Conservation (phyloP, 2,329 filamentous ascomycete species). For the Colletotrichum gigasporum region DNA sequence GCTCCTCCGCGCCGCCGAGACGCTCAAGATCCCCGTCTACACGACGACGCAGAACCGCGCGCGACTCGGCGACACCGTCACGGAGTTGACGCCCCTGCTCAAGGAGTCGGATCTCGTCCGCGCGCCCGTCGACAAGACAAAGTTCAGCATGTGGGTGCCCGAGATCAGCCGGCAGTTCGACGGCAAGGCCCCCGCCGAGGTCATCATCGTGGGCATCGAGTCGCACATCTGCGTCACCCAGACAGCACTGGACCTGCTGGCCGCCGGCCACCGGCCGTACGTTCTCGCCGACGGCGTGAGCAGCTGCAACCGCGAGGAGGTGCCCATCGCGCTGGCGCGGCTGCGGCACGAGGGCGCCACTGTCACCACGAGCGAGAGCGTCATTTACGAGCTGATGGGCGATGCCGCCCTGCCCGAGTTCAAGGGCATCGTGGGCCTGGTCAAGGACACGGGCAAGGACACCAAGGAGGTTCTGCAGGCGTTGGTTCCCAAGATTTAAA, state of each 20-base stretch:
- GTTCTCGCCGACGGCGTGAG: slow-evolving; percentile 90
- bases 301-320: slow-evolving; percentile 85
- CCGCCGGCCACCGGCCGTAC: slow-evolving; percentile 82
- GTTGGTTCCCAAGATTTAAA: slow-evolving; percentile 70
- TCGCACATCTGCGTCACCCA: slow-evolving; percentile 95
- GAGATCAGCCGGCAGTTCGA: slow-evolving; percentile 60
- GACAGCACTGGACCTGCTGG: slow-evolving; percentile 84
- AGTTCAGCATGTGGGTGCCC: slow-evolving; percentile 88
- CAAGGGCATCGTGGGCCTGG: slow-evolving; percentile 75
- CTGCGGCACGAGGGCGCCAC: slow-evolving; percentile 79
- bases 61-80: slow-evolving; percentile 82
- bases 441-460: slow-evolving; percentile 78
- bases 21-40: slow-evolving; percentile 80
- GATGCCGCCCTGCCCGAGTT: slow-evolving; percentile 82
- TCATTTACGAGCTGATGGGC: slow-evolving; percentile 88
- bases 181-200: slow-evolving; percentile 52
- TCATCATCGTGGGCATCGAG: slow-evolving; percentile 91
- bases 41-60: slow-evolving; percentile 86
- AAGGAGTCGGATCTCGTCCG: slow-evolving; percentile 47
- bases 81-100: slow-evolving; percentile 70
- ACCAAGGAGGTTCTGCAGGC: slow-evolving; percentile 76
- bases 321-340: slow-evolving; percentile 79
- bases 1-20: slow-evolving; percentile 70
- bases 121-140: slow-evolving; percentile 80
- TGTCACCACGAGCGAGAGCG: slow-evolving; percentile 89